Evolutionary conservation across 768 basidiomycete genomes (phyloP).

Genomic region (Pholiota conissans): DNA sequence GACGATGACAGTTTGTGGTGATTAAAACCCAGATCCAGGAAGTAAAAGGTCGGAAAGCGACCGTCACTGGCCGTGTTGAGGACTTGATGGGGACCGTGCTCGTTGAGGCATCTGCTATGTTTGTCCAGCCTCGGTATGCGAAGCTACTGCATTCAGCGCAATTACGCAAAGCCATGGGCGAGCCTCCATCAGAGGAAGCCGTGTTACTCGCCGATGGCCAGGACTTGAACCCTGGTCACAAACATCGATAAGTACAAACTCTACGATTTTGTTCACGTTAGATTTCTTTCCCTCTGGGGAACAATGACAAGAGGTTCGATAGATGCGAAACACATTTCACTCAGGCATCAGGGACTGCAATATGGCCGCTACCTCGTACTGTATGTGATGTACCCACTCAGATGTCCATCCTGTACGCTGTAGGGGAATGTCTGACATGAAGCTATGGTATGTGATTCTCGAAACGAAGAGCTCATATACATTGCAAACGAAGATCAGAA

Average conservation of each 20-base stretch:
- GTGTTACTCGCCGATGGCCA: constrained; percentile 41
- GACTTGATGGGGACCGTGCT: constrained; percentile 79
- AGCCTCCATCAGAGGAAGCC: constrained; percentile 41
- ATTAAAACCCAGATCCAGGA: constrained; percentile 69
- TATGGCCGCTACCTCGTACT: too few relatives aligned
- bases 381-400: too few relatives aligned
- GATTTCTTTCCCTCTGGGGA: too few relatives aligned
- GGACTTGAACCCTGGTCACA: constrained; percentile 26
- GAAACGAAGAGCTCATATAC: too few relatives aligned
- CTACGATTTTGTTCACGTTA: too few relatives aligned
- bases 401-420: too few relatives aligned
- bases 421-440: too few relatives aligned
- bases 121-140: constrained; percentile 89
- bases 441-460: too few relatives aligned
- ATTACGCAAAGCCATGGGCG: constrained; percentile 67
- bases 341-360: too few relatives aligned
- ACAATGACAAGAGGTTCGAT: too few relatives aligned
- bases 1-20: constrained; percentile 68
- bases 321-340: too few relatives aligned
- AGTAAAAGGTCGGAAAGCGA: constrained; percentile 75
- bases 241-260: constrained; percentile 18
- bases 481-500: too few relatives aligned
- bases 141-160: constrained; percentile 64
- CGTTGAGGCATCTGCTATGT: constrained; percentile 77
- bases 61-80: constrained; percentile 72